Evolutionary conservation across 2,329 filamentous ascomycete species (phyloP), one percentile per base, ranked within the genome.

Genomic region (Fusarium proliferatum): DNA sequence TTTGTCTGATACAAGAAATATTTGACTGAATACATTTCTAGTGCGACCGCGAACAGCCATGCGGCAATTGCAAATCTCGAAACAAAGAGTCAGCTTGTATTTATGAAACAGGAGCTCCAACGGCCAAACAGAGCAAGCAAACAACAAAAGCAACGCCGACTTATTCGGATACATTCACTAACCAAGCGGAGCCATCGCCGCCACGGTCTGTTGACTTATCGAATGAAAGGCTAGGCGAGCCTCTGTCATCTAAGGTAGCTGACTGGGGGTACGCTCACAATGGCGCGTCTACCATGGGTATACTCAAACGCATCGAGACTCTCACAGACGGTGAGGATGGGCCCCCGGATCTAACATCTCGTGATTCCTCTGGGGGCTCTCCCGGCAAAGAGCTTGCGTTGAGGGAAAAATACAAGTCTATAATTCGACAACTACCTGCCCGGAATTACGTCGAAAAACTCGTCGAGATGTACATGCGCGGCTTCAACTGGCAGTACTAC

Each of bases 401-500:
- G 53, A 85, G 85, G 62, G 88, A 90, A 78, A 87, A 87, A 70
- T 92, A 91, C 81, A 89, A 89, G 80, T 83, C 84, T 30, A 80
- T 90, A 23, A 85, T 91, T 56, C 85, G 89, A 28, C 88, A 90
- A 74, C 80, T 91, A 8, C 90, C 90, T 0, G 84, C 88, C 10
- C 85, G 85, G 65, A 81, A 81, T 30, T 87, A 88, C 75, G 85
- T 90, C 55, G 88, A 90, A 71, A 84, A 85, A 70, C 86, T 91
- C 13, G 81, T 88, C 19, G 82, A 82, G 19, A 82, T 88, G 13
- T 92, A 87, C 78, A 87, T 91, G 67, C 77, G 78, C n/a, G 84
- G 89, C 61, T 85, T 90, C 77, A 91, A 91, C 78, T 88, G 86
- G 84, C 86, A 88, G 63, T 91, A 91, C 79, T 87, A 84, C 72